phyloP scores from a whole-genome alignment of 345 rosid genomes.

The Eucalyptus sp. region DNA sequence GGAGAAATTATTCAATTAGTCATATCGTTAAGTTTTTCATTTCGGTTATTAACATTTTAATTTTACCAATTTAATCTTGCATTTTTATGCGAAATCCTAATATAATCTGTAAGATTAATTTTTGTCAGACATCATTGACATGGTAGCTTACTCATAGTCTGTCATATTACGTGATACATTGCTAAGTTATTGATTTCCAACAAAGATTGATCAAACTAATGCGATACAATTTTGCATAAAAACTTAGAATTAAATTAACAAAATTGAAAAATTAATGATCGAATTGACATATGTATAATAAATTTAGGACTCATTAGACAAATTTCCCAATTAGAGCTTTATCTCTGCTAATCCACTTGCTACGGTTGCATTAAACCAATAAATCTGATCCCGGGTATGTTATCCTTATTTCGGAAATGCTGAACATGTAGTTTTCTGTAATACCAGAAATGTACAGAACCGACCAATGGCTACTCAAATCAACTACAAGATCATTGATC shows the following conservation, averaged over 20 bases:
- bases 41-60: neutral
- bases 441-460: neutral
- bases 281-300: neutral
- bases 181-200: fast-evolving
- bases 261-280: neutral
- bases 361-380: neutral
- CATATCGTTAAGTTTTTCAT: neutral
- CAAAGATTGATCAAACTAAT: neutral
- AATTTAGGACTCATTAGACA: neutral
- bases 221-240: too few relatives aligned
- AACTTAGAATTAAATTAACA: fast-evolving
- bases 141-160: fast-evolving
- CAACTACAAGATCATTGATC: neutral
- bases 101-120: neutral
- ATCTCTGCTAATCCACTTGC: neutral
- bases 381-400: neutral
- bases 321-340: neutral
- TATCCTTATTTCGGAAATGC: neutral
- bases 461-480: neutral
- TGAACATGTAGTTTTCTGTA: neutral
- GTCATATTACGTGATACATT: fast-evolving
- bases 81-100: too few relatives aligned
- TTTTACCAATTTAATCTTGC: neutral
- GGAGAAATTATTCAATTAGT: neutral
- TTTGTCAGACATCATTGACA: neutral